These are phyloP conservation scores for Funneliformis caledonium DNA, from an alignment of 371 early-diverging fungal species.

Conservation along the genomic window DNA sequence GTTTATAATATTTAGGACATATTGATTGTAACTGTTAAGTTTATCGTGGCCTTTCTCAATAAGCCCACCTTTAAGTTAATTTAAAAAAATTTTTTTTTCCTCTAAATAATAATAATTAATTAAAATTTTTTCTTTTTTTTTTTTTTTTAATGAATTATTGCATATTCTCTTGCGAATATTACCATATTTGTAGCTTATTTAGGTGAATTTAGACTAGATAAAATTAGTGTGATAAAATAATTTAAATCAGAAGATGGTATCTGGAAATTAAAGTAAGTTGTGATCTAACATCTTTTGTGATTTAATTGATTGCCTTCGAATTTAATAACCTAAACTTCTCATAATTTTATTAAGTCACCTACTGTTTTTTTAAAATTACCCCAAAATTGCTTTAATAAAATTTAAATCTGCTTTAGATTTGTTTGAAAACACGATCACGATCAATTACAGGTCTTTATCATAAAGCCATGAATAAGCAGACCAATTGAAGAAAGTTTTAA, in stretches of 20 bases:
- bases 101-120: slow-evolving; percentile 65
- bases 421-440: slow-evolving; percentile 36
- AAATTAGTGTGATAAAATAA: slow-evolving; percentile 62
- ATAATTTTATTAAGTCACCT: slow-evolving; percentile 42
- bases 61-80: slow-evolving; percentile 59
- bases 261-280: slow-evolving; percentile 60
- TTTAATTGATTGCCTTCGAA: slow-evolving; percentile 22
- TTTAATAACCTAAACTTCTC: not conserved
- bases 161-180: slow-evolving; percentile 65
- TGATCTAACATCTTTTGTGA: not conserved
- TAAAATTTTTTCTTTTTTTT: no score
- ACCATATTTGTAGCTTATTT: slow-evolving; percentile 58
- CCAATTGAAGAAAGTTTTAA: slow-evolving; percentile 67
- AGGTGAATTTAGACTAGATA: slow-evolving; percentile 57
- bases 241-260: slow-evolving; percentile 61
- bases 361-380: not conserved
- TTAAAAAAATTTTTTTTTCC: slow-evolving; percentile 66
- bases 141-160: slow-evolving; percentile 44
- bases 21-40: slow-evolving; percentile 60
- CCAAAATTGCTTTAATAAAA: slow-evolving; percentile 35
- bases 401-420: slow-evolving; percentile 34
- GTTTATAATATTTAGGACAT: slow-evolving; percentile 52
- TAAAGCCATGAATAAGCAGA: slow-evolving; percentile 17
- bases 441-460: slow-evolving; percentile 37
- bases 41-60: slow-evolving; percentile 62